Evolutionary conservation across 805 yeast genomes (phyloP).

Genomic region (Lachancea sp.): DNA sequence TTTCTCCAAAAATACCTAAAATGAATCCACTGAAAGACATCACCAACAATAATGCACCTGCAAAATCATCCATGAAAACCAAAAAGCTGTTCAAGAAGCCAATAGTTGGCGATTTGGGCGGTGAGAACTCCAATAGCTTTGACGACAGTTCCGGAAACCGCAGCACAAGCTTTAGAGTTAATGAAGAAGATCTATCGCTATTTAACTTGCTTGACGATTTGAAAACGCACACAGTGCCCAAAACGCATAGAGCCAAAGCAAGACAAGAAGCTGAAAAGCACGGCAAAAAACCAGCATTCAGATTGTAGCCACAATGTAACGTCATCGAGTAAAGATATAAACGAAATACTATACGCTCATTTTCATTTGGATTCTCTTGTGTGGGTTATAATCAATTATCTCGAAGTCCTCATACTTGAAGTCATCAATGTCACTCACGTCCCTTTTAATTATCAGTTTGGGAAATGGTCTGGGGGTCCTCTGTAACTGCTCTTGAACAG

Average conservation of each 20-base stretch:
- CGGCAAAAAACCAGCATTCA: conserved; percentile 5
- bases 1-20: conserved; percentile 1
- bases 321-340: background rate
- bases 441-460: conserved; percentile 59
- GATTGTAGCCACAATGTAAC: background rate
- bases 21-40: conserved; percentile 12
- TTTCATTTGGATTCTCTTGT: conserved; percentile 82
- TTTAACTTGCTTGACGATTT: conserved; percentile 36
- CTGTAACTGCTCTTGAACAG: conserved; percentile 69
- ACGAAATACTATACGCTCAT: conserved; percentile 71
- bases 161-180: conserved; percentile 20
- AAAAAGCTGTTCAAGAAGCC: conserved; percentile 27
- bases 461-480: conserved; percentile 82
- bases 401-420: conserved; percentile 86
- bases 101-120: conserved; percentile 26
- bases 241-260: conserved; percentile 21
- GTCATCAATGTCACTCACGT: conserved; percentile 71
- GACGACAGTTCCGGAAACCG: conserved; percentile 11
- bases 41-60: conserved; percentile 17
- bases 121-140: conserved; percentile 13
- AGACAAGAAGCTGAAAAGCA: conserved; percentile 9
- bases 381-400: conserved; percentile 72
- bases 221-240: conserved; percentile 16
- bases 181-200: conserved; percentile 34
- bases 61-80: conserved; percentile 11